Conservation (phyloP, 108 stramenopile species). For the Fistulifera pelliculosa region DNA sequence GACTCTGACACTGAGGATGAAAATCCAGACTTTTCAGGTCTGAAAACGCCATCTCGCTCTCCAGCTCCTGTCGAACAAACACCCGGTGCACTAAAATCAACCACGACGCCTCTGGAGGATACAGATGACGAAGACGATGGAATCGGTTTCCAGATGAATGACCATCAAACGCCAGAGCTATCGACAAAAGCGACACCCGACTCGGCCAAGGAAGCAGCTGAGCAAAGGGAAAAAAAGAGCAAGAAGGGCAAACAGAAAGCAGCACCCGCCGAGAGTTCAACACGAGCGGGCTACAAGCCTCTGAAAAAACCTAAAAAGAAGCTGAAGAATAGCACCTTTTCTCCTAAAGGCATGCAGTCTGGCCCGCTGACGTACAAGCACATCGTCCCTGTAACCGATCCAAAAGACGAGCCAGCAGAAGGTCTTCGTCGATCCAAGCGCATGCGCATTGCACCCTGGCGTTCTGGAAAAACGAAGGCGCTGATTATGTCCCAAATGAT, state of each 20-base stretch:
- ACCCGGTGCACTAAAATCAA: neutral
- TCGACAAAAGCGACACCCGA: neutral
- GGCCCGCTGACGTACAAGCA: slow-evolving; percentile 47
- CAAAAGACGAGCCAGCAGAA: slow-evolving; percentile 39
- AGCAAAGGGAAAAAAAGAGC: slow-evolving; percentile 7
- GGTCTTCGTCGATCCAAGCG: slow-evolving; percentile 53
- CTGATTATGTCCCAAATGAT: slow-evolving; percentile 63
- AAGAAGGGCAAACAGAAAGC: slow-evolving; percentile 9
- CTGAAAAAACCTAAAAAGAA: slow-evolving; percentile 25
- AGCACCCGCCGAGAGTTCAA: neutral
- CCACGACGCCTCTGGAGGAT: neutral
- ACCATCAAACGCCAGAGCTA: slow-evolving; percentile 5
- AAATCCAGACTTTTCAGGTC: neutral
- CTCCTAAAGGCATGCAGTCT: slow-evolving; percentile 38
- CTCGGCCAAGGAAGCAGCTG: neutral
- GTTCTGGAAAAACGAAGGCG: slow-evolving; percentile 86
- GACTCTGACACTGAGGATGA: slow-evolving; percentile 5
- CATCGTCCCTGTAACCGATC: slow-evolving; percentile 44
- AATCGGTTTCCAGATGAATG: slow-evolving; percentile 8
- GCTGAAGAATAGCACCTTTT: slow-evolving; percentile 21
- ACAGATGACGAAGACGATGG: slow-evolving; percentile 11
- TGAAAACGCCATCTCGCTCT: neutral
- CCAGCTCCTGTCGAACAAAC: neutral
- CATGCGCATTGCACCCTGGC: slow-evolving; percentile 47
- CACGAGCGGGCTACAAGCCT: slow-evolving; percentile 8